phyloP scores from a whole-genome alignment of 2,329 filamentous ascomycete species.

The Neurospora sp. region DNA sequence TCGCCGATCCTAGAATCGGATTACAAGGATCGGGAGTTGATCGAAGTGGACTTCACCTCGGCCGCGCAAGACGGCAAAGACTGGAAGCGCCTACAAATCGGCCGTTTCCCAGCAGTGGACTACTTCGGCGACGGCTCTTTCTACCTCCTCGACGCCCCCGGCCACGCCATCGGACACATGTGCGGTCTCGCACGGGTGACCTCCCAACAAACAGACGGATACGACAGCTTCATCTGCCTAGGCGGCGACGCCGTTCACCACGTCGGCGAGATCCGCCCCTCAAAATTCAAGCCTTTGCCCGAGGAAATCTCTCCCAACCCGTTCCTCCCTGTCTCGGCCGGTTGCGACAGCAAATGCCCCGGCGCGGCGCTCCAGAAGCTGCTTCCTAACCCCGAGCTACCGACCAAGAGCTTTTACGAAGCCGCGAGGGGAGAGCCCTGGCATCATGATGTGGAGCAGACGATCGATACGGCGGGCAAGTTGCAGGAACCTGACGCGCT shows the following conservation, averaged over 20 bases:
- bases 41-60: constrained; percentile 15
- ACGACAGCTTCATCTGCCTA: constrained; percentile 29
- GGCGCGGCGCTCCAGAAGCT: constrained; percentile 3
- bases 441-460: constrained; percentile 21
- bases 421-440: constrained; percentile 11
- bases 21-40: constrained; percentile 16
- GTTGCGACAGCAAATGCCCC: constrained; percentile 2
- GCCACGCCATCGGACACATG: constrained; percentile 20
- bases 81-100: constrained; percentile 8
- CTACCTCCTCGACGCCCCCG: constrained; percentile 20
- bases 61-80: neutral
- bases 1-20: constrained; percentile 22
- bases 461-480: constrained; percentile 31
- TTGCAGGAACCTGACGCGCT: constrained; percentile 35
- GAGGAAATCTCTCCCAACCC: constrained; percentile 28
- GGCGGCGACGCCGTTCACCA: constrained; percentile 34
- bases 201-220: neutral
- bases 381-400: constrained; percentile 9
- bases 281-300: constrained; percentile 25
- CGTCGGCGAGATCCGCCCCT: constrained; percentile 27
- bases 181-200: constrained; percentile 30
- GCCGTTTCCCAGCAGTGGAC: constrained; percentile 16
- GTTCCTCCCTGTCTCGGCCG: constrained; percentile 16
- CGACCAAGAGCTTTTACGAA: constrained; percentile 23
- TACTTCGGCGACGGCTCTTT: constrained; percentile 22